phyloP scores from a whole-genome alignment of 176 grass and related monocot species.

The Bolboschoenus planiculmis region DNA sequence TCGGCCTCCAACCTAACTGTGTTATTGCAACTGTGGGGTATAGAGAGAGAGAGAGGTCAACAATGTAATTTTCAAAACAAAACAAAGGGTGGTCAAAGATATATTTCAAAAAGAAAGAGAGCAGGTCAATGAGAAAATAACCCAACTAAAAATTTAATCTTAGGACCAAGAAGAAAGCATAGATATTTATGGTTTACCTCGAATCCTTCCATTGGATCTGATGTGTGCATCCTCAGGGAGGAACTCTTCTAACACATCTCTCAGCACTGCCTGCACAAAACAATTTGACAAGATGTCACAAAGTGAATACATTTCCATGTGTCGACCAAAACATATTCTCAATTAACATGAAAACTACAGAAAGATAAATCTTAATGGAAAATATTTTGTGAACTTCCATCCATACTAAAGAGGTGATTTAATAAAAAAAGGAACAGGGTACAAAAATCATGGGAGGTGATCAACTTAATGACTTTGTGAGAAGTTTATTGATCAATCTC shows the following conservation, averaged over 20 bases:
- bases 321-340: conserved; percentile 6
- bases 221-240: conserved; percentile 88
- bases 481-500: neutral
- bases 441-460: neutral
- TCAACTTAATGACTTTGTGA: neutral
- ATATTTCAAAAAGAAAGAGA: neutral
- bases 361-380: neutral
- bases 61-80: neutral
- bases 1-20: conserved; percentile 78
- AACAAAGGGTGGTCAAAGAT: neutral
- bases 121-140: neutral
- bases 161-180: neutral
- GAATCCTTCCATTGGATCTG: conserved; percentile 77
- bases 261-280: conserved; percentile 69
- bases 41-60: conserved; percentile 18
- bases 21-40: conserved; percentile 70
- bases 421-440: neutral
- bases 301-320: neutral
- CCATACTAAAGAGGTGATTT: conserved; percentile 6
- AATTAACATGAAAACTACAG: neutral
- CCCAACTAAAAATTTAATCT: neutral
- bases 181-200: conserved; percentile 34
- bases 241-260: conserved; percentile 61
- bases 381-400: conserved; percentile 5
- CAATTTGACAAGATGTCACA: conserved; percentile 12